A percentile compares a stretch with the other conserved stretches of the same genome.
These are phyloP conservation scores for Dactylella cylindrospora DNA, from an alignment of 2,329 filamentous ascomycete genomes.

Conservation along the genomic window DNA sequence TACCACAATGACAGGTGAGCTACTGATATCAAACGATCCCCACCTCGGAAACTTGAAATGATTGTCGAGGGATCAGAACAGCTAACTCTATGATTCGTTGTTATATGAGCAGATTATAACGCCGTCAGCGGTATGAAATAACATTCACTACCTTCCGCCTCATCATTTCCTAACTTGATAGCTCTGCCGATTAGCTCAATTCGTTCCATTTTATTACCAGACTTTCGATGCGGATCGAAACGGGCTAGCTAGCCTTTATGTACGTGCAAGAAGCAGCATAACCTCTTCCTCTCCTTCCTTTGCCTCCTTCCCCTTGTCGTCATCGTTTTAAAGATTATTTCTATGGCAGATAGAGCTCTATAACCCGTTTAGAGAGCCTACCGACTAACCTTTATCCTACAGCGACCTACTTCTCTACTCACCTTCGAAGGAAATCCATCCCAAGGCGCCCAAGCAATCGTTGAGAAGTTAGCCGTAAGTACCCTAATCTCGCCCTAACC, in stretches of 20 bases:
- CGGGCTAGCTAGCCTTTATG: conserved; percentile 72
- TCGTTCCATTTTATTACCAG: conserved; percentile 87
- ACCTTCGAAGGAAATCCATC: conserved; percentile 78
- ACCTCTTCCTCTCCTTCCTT: neutral
- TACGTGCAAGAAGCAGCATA: conserved; percentile 56
- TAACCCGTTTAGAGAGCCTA: conserved; percentile 4
- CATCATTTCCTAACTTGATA: neutral
- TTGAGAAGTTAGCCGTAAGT: conserved; percentile 78
- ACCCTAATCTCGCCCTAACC: neutral
- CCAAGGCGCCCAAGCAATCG: conserved; percentile 66
- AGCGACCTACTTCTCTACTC: conserved; percentile 86
- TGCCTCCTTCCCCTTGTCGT: neutral
- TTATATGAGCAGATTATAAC: no score
- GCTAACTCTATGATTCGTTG: no score
- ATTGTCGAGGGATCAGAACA: no score
- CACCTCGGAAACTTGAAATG: no score
- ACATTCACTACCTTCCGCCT: no score
- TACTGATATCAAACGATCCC: no score
- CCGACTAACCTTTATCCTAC: conserved; percentile 38
- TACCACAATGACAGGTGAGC: no score
- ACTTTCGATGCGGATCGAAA: conserved; percentile 75
- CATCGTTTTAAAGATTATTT: neutral
- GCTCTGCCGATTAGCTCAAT: conserved; percentile 65
- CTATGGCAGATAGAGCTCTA: conserved; percentile 8
- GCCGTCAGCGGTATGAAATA: no score